Percentiles rank a stretch among this genome's conserved stretches.
phyloP scores from a whole-genome alignment of 352 stramenopile genomes.

The Globisporangium polare region DNA sequence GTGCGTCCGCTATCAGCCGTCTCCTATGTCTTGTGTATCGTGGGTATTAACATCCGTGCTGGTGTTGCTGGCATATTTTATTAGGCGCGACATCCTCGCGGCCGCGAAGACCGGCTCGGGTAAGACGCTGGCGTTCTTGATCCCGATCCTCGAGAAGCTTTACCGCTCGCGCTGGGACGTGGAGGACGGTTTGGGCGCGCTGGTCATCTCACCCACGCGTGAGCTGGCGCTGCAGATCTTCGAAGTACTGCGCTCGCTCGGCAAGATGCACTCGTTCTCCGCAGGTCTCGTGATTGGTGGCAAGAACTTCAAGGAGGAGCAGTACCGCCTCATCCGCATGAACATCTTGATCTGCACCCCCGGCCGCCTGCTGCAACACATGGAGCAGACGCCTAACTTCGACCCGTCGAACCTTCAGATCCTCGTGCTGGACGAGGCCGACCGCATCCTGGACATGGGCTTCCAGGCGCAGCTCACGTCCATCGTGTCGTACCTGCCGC shows the following conservation, averaged over 20 bases:
- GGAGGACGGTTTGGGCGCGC: slow-evolving; percentile 93
- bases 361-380: slow-evolving; percentile 96
- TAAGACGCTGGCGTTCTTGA: slow-evolving; percentile 93
- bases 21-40: no score
- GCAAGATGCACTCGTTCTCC: slow-evolving; percentile 95
- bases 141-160: slow-evolving; percentile 89
- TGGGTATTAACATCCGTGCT: neutral
- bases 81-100: slow-evolving; percentile 86
- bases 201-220: slow-evolving; percentile 97
- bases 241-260: slow-evolving; percentile 95
- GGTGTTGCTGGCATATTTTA: neutral
- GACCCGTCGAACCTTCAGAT: slow-evolving; percentile 93
- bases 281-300: slow-evolving; percentile 96
- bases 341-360: slow-evolving; percentile 98
- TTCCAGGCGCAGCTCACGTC: slow-evolving; percentile 98
- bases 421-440: slow-evolving; percentile 99
- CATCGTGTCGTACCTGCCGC: slow-evolving; percentile 96
- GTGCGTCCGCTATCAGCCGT: slow-evolving; percentile 8
- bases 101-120: slow-evolving; percentile 92
- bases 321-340: slow-evolving; percentile 92
- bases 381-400: slow-evolving; percentile 98
- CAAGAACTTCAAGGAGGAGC: slow-evolving; percentile 94
- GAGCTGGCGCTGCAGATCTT: slow-evolving; percentile 99
- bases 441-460: slow-evolving; percentile 98
- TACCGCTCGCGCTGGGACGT: slow-evolving; percentile 84